Percentiles rank a stretch among this genome's conserved stretches.
phyloP scores from a whole-genome alignment of 768 basidiomycete species.

The Kwoniella heveanensis region DNA sequence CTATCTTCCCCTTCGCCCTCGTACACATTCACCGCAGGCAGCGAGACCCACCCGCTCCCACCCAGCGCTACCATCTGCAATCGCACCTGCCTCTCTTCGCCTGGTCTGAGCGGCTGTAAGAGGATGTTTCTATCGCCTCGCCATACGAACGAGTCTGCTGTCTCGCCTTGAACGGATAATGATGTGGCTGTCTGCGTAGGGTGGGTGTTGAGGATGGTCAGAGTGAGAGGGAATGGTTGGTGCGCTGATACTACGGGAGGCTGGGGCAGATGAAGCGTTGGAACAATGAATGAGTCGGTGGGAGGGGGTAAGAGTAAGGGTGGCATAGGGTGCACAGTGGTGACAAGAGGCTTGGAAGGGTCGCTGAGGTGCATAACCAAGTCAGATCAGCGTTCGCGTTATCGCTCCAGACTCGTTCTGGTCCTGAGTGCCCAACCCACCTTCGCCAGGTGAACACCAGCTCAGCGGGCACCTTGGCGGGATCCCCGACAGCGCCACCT shows the following conservation, averaged over 20 bases:
- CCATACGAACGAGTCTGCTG: constrained; percentile 75
- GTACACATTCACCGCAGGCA: constrained; percentile 37
- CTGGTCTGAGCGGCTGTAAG: constrained; percentile 73
- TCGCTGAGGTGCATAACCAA: not conserved
- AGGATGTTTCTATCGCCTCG: constrained; percentile 71
- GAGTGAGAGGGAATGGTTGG: constrained; percentile 49
- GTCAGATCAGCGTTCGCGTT: constrained; percentile 1
- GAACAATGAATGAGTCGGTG: constrained; percentile 61
- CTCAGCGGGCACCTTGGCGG: constrained; percentile 9
- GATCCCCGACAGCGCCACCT: constrained; percentile 11
- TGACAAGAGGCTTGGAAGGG: constrained; percentile 50
- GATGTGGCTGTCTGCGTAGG: constrained; percentile 67
- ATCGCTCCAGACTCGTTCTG: not conserved
- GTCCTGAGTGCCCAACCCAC: constrained; percentile 10
- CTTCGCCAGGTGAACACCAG: constrained; percentile 45
- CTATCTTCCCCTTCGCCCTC: constrained; percentile 34
- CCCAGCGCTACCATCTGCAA: constrained; percentile 44
- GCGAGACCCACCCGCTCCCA: constrained; percentile 39
- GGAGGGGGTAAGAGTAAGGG: constrained; percentile 65
- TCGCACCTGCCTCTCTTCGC: constrained; percentile 41
- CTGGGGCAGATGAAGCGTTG: constrained; percentile 65
- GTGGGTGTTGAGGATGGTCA: constrained; percentile 68
- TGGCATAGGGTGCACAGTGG: constrained; percentile 66
- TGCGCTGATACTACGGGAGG: constrained; percentile 61
- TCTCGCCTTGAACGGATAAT: constrained; percentile 72